Base-by-base conservation (phyloP, 495 filamentous ascomycete genomes). In the Xylaria scruposa region DNA sequence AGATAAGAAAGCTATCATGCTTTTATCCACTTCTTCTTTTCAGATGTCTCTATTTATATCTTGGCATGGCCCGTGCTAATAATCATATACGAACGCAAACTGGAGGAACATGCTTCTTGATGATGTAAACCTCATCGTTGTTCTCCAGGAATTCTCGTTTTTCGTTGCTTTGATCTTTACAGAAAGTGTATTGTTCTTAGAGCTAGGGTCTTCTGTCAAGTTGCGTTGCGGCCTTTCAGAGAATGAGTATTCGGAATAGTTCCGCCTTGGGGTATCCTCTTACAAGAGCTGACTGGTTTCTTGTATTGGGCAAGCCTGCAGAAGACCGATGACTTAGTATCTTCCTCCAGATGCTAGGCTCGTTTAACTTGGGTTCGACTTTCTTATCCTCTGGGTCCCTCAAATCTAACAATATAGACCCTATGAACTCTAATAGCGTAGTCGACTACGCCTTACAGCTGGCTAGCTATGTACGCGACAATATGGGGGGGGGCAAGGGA, bases 41-140 rank as follows among this genome's bases (percentile, higher is more conserved):
- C 13, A 2, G 24, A 13, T 42, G 12, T 24, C 21, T 15, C 24
- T 56, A 1, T 29, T 4, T 17, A 36, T 65, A 47, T 53, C 63
- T 42, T 67, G 33, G 31, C 47, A 31, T 67, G 49, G 33, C 49
- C 29, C 15, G 29, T 67, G 47, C 64, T 42, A 40, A 33, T 33
- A 21, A 38, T 38, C 10, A 9, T 19, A 53, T 26, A 29, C 47
- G 26, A 67, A 19, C 29, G 64, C 42, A 66, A 38, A 36, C 31
- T 5, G 29, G 29, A 66, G 17, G 4, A 17, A 56, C 12, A 56
- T 31, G 53, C 53, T 17, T 56, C 53, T 56, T 56, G 4, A 26
- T 29, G 24, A 31, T 29, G 53, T 31, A 6, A 31, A 31, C 26
- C 53, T 36, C 15, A 33, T 9, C 54, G 26, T 59, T 10, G 7